These are phyloP conservation scores for Gomphus bonarii DNA, from an alignment of 1,284 basidiomycete species.

Conservation along the genomic window DNA sequence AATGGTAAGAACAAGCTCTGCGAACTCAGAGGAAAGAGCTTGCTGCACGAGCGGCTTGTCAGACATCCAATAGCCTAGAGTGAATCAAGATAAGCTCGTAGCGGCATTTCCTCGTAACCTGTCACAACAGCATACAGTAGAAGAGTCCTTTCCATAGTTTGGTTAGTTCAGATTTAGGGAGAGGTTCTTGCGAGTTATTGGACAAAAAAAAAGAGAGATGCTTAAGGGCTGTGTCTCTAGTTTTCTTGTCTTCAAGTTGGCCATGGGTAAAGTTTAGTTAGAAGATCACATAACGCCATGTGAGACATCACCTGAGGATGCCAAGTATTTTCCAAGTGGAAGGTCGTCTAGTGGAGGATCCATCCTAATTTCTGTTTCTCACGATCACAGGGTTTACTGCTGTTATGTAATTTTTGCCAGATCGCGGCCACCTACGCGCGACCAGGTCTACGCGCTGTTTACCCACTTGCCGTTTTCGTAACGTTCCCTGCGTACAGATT, in stretches of 20 bases:
- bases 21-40: conserved; percentile 76
- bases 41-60: conserved; percentile 98
- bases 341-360: conserved; percentile 22
- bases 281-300: conserved; percentile 5
- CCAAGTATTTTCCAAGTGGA: conserved; percentile 83
- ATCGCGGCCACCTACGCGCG: too few relatives aligned
- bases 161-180: conserved; percentile 70
- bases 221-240: conserved; percentile 80
- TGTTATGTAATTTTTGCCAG: too few relatives aligned
- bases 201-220: conserved; percentile 70
- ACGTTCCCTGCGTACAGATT: too few relatives aligned
- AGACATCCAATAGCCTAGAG: conserved; percentile 95
- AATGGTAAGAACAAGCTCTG: conserved; percentile 71
- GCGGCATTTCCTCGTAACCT: not conserved
- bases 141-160: conserved; percentile 98
- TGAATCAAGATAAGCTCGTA: not conserved
- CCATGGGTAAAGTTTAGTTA: conserved; percentile 15
- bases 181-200: conserved; percentile 40
- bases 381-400: too few relatives aligned
- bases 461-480: too few relatives aligned
- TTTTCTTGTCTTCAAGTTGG: conserved; percentile 62
- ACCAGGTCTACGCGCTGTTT: too few relatives aligned
- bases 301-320: conserved; percentile 64
- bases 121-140: conserved; percentile 53
- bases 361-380: not conserved